phyloP scores from a whole-genome alignment of 352 stramenopile genomes.

The Phytophthora ramorum region DNA sequence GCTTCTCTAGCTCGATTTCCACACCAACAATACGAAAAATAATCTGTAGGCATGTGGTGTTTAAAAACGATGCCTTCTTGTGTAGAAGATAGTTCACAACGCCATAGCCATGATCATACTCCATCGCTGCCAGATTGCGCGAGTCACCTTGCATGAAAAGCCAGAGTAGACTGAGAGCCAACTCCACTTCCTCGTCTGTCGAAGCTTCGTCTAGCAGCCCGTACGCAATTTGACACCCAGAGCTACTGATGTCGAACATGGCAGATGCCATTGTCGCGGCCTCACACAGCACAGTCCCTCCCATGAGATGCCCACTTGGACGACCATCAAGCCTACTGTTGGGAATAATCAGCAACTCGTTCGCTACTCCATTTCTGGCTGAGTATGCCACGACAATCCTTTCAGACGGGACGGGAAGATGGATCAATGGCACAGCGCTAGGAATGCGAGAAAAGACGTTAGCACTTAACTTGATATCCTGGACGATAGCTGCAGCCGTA shows the following conservation, averaged over 20 bases:
- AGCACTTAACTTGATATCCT: conserved; percentile 67
- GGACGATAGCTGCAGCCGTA: conserved; percentile 68
- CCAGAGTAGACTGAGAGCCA: conserved; percentile 50
- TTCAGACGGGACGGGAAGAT: conserved; percentile 56
- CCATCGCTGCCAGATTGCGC: conserved; percentile 64
- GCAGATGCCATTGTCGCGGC: conserved; percentile 44
- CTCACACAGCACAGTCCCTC: conserved; percentile 37
- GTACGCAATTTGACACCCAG: conserved; percentile 63
- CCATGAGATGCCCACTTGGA: conserved; percentile 64
- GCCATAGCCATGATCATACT: conserved; percentile 76
- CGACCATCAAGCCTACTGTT: conserved; percentile 61
- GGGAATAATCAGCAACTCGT: conserved; percentile 54
- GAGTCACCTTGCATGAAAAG: conserved; percentile 42
- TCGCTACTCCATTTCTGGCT: conserved; percentile 39
- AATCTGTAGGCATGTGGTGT: conserved; percentile 34
- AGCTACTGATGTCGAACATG: conserved; percentile 54
- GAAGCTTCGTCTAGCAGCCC: conserved; percentile 54
- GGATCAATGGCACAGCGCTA: conserved; percentile 56
- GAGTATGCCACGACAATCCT: conserved; percentile 63
- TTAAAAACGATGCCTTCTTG: conserved; percentile 59
- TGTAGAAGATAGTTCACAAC: conserved; percentile 76
- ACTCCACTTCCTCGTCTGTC: conserved; percentile 50
- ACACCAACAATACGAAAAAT: conserved; percentile 69
- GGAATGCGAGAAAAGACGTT: conserved; percentile 65
- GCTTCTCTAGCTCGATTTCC: conserved; percentile 35